Conservation (phyloP, 768 basidiomycete species). For the Boletus patriciae region DNA sequence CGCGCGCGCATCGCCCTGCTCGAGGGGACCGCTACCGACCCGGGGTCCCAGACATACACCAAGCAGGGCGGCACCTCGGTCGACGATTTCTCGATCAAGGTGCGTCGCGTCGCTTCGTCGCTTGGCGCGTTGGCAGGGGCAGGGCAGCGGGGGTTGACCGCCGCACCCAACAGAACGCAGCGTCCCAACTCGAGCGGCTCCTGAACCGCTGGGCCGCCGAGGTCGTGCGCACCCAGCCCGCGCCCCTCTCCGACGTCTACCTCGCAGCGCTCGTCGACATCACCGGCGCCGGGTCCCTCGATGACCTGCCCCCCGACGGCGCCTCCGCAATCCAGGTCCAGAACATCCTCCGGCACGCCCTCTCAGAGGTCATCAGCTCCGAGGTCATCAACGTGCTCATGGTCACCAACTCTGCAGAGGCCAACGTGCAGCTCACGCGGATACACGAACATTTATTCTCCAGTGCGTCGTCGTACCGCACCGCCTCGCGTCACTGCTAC, state of each 20-base stretch:
- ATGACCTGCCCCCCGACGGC: conserved; percentile 40
- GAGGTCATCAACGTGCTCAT: conserved; percentile 87
- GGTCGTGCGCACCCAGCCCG: conserved; percentile 57
- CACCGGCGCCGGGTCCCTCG: conserved; percentile 42
- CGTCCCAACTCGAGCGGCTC: conserved; percentile 76
- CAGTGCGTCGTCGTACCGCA: conserved; percentile 47
- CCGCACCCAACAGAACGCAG: conserved; percentile 56
- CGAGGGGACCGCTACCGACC: conserved; percentile 57
- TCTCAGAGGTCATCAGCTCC: conserved; percentile 70
- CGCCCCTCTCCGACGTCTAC: conserved; percentile 51
- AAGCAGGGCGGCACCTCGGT: conserved; percentile 61
- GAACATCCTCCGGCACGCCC: conserved; percentile 75
- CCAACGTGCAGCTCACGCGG: conserved; percentile 79
- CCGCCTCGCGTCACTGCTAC: background rate
- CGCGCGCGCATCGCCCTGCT: conserved; percentile 68
- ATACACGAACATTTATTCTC: conserved; percentile 89
- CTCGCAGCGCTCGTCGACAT: conserved; percentile 62
- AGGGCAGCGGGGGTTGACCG: too few relatives aligned
- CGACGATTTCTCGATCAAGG: conserved; percentile 89
- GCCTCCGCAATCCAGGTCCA: conserved; percentile 72
- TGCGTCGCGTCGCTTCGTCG: conserved; percentile 28
- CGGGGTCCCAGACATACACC: conserved; percentile 28
- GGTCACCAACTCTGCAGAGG: conserved; percentile 81
- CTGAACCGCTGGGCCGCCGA: conserved; percentile 90
- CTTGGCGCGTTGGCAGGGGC: background rate